Base-by-base conservation (phyloP, 345 rosid genomes). In the Punica granatum region DNA sequence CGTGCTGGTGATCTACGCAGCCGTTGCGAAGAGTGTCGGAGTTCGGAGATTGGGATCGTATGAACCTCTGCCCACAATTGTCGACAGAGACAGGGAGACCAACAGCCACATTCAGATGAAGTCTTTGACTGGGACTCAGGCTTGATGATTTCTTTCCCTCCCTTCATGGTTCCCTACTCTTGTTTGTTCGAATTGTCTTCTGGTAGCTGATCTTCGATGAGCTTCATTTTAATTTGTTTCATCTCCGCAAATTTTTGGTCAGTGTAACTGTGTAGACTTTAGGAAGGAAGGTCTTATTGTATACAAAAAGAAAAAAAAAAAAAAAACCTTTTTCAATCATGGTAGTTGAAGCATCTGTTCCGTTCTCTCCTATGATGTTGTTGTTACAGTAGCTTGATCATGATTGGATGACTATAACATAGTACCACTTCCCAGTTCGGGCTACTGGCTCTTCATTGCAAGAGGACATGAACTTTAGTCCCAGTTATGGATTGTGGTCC, bases 121-220 rank as follows among this genome's bases (percentile, higher is more conserved):
- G 81, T 83, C 96, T 3, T 77, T 91, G 80, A 51, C 85, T 0
- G 96, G 97, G 9, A 88, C 84, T 23, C 97, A 91, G 83, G 92
- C 92, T 21, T 91, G 85, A 88, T 91, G 84, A 87, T 33, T n/a
- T 61, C 35, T 60, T 26, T 26, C 54, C 30, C 35, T 56, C 25
- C 18, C 37, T 36, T 33, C 7, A 34, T 30, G n/a, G n/a, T n/a
- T 21, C 46, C 43, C 21, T 54, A 16, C 35, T 53, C 28, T 54
- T 67, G 31, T 16, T 37, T 28, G 41, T 68, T 69, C 37, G 32
- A 16, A 9, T 28, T 25, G 62, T 15, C 69, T 66, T 56, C 3
- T 6, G 1, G 58, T 21, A n/a, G 58, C 30, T 35, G 30, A 35
- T 62, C 64, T 60, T 60, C 10, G 64, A 60, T 60, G 44, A 25